phyloP scores from a whole-genome alignment of 139 green algal genomes.

The Auxenochlorella pyrenoidosa region DNA sequence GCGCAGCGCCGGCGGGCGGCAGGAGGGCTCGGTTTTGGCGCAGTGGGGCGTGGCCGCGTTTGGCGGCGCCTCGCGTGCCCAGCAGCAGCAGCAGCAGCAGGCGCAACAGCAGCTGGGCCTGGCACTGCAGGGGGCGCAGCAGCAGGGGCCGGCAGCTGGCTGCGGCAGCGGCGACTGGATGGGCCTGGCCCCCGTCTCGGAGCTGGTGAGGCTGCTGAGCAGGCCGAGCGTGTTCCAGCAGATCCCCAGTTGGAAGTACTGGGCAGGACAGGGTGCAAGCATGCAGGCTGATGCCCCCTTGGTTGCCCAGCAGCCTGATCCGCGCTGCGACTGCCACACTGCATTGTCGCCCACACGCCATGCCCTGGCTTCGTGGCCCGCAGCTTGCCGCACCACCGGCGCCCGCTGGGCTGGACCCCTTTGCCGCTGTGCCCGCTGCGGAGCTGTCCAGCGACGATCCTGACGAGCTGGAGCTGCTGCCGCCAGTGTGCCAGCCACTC shows the following conservation, averaged over 20 bases:
- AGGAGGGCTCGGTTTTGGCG: not conserved
- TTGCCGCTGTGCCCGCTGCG: no score
- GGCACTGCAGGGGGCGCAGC: no score
- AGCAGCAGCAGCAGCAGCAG: not conserved
- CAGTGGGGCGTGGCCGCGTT: not conserved
- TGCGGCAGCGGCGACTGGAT: not conserved
- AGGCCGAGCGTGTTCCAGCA: not conserved
- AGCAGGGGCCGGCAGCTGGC: not conserved
- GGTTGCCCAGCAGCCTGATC: no score
- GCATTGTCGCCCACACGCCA: no score
- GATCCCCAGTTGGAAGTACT: no score
- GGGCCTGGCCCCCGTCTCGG: not conserved
- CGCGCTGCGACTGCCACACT: no score
- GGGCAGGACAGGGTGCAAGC: no score
- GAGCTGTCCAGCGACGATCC: no score
- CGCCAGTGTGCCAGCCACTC: no score
- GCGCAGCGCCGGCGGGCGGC: constrained; percentile 4
- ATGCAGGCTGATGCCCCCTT: no score
- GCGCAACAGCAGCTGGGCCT: not conserved
- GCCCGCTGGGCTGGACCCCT: not conserved
- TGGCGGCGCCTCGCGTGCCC: not conserved
- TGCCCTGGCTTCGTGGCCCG: not conserved
- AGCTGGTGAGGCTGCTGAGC: not conserved
- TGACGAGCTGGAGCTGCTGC: no score
- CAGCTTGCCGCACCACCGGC: not conserved